Percentiles rank a stretch among this genome's conserved stretches.
Conservation (phyloP, 208 protist genomes). For the Leishmania braziliensis region DNA sequence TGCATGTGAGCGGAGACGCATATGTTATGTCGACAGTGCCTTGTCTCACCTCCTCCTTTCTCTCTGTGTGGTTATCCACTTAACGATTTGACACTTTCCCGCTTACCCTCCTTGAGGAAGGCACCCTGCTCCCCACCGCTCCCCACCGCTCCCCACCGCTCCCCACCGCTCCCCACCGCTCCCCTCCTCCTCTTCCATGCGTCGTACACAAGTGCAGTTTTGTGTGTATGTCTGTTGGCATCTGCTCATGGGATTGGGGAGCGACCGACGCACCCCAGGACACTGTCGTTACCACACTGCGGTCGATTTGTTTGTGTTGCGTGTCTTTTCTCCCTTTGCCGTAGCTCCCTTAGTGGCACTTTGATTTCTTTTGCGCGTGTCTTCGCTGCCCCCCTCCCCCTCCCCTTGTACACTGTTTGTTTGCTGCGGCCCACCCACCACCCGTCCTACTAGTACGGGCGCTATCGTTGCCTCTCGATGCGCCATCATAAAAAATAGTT, state of each 20-base stretch:
- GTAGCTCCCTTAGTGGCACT: neutral
- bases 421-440: neutral
- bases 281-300: slow-evolving; percentile 4
- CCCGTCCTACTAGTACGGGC: neutral
- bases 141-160: neutral
- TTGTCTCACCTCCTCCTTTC: neutral
- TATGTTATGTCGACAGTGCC: neutral
- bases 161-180: neutral
- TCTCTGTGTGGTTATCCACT: neutral
- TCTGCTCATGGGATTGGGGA: neutral
- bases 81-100: neutral
- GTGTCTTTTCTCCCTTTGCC: neutral
- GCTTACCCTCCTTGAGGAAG: neutral
- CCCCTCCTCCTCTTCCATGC: neutral
- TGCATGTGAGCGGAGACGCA: neutral
- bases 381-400: slow-evolving; percentile 9
- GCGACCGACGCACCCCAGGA: neutral
- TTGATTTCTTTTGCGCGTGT: slow-evolving; percentile 12
- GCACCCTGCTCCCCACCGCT: neutral
- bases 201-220: neutral
- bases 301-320: neutral
- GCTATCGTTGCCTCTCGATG: neutral
- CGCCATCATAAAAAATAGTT: neutral
- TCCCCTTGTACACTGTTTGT: neutral
- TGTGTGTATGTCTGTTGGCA: slow-evolving; percentile 19